These are phyloP conservation scores for Lignosus rhinocerotis DNA, from an alignment of 1,284 basidiomycete species.

Conservation along the genomic window DNA sequence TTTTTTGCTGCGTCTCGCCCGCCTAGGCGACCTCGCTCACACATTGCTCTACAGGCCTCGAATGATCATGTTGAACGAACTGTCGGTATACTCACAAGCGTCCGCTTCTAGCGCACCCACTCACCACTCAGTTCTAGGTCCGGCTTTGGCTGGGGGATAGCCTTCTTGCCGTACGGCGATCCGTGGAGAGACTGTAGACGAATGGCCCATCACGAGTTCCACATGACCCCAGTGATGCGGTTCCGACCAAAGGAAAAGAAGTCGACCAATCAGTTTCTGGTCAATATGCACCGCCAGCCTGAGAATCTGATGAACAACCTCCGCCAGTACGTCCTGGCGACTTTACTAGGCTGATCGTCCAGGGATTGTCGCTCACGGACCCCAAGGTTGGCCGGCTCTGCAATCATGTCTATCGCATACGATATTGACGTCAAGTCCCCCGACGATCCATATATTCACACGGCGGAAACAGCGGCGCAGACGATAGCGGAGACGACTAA, in stretches of 20 bases:
- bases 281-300: conserved; percentile 30
- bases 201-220: conserved; percentile 35
- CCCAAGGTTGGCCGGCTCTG: conserved; percentile 23
- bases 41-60: conserved; percentile 37
- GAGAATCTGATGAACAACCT: conserved; percentile 27
- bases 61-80: conserved; percentile 34
- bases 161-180: conserved; percentile 39
- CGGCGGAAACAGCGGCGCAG: conserved; percentile 26
- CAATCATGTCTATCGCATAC: conserved; percentile 30
- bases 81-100: conserved; percentile 27
- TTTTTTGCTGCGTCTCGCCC: background rate
- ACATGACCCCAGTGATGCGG: conserved; percentile 9
- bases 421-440: conserved; percentile 29
- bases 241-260: conserved; percentile 17
- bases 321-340: conserved; percentile 25
- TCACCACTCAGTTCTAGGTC: conserved; percentile 31
- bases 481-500: conserved; percentile 18
- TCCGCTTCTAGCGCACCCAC: background rate
- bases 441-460: conserved; percentile 27
- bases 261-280: conserved; percentile 36
- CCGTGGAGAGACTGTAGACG: conserved; percentile 41
- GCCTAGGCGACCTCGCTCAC: background rate
- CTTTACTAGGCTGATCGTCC: too few relatives aligned
- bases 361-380: background rate
- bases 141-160: conserved; percentile 39